Base-by-base conservation (phyloP, 306 rosid species). In the Acacia confusa region DNA sequence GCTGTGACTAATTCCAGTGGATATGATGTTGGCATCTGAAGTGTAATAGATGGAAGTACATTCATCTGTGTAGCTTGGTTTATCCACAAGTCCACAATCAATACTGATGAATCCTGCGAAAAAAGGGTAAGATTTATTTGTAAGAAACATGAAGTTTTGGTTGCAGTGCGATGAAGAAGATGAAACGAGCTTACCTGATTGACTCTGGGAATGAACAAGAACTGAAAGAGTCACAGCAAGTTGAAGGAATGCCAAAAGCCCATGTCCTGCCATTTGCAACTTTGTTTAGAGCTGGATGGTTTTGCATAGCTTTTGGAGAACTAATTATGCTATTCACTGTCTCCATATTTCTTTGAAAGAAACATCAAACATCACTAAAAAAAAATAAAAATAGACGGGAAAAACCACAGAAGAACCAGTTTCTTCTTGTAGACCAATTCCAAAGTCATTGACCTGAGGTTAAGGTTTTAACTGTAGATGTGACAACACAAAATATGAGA, bases 61-160 rank as follows among this genome's bases (percentile, higher is more conserved):
- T 86, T 80, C 84, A 86, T 86, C 86, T 66, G 38, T 66, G 82
- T 86, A 83, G 63, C 71, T 86, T 79, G 70, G 75, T 83, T 83
- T 73, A 71, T 79, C 80, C 47, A 79, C 71, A 15, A 83, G 57
- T 72, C 86, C 89, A 36, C 89, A 83, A 25, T 86, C 89, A 76
- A 86, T 72, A 32, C 89, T 86, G 64, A 86, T 19, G 78, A 83
- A 86, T 28, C 84, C 89, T 86, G 28, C 40, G 55, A 67, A 86
- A 65, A 76, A 65, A 22, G 32, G 45, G 76, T 7, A 45, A 79
- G 45, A 60, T 44, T 22, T 4, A 52, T 79, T 58, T 67, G 24
- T 50, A 10, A 78, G 80, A 32, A 60, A 60, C 28, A 57, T 34
- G 47, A 11, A 25, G 40, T 10, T 17, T 2, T n/a, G 0, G 32